Conservation (phyloP, 2,329 filamentous ascomycete genomes). For the Eutypa lata region DNA sequence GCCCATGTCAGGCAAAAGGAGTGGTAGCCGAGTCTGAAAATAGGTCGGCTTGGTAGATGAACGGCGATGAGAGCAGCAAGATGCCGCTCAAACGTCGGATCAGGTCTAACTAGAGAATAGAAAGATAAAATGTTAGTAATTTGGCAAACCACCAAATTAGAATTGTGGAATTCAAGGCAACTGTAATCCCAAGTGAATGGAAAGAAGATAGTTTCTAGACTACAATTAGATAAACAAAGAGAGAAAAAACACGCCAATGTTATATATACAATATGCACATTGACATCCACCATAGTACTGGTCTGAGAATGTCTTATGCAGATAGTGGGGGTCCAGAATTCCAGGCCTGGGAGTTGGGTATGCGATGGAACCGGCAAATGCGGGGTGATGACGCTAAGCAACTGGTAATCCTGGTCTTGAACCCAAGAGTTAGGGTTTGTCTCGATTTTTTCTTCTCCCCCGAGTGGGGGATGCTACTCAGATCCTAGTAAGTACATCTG, state of each 20-base stretch:
- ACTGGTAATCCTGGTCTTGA: neutral
- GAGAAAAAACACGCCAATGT: neutral
- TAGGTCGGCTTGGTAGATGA: neutral
- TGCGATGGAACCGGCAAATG: neutral
- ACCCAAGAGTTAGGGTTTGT: neutral
- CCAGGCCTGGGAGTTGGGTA: neutral
- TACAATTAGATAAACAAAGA: too few relatives aligned
- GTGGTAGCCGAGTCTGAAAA: neutral
- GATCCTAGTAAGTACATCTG: neutral
- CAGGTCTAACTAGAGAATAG: neutral
- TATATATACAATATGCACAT: neutral
- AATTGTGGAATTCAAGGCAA: neutral
- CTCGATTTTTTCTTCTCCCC: neutral
- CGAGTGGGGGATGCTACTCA: neutral
- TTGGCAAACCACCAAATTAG: too few relatives aligned
- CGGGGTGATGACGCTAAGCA: neutral
- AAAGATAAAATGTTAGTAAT: neutral
- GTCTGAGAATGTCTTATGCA: neutral
- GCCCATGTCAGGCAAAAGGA: constrained; percentile 66
- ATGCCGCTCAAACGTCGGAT: constrained; percentile 7
- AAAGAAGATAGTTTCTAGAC: too few relatives aligned
- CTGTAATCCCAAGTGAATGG: too few relatives aligned
- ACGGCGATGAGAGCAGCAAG: constrained; percentile 8
- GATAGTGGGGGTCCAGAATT: neutral
- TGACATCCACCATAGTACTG: neutral